Evolutionary conservation across 1,284 basidiomycete genomes (phyloP), one percentile per base, ranked within the genome.

Genomic region (Ceratorhiza oryzae-sativae): DNA sequence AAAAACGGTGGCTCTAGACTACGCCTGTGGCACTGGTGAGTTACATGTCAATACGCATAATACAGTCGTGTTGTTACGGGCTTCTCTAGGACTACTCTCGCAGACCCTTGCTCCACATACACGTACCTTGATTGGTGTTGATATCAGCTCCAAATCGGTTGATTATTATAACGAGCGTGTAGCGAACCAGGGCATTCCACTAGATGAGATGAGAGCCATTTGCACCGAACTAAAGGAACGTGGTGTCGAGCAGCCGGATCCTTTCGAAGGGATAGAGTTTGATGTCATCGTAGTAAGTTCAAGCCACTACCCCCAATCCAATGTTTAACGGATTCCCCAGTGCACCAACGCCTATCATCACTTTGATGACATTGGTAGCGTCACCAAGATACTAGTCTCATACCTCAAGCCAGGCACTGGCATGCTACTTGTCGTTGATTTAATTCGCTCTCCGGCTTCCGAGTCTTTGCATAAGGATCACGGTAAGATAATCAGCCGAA

Each of bases 261-360:
- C 86, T 73, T 81, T 91, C 15, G 81, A 83, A 46, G 86, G 83
- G 12, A 75, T 79, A 61, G 83, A 82, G 73, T 91, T 89, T 76
- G 89, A 91, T 77, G 83, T 90, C 36, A 81, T 90, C 70, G 82
- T 88, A 18, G 87, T 88, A 74, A 75, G 84, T 79, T 10, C 2
- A 25, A 15, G 6, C 6, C 13, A 39, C 36, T 39, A 39, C 13
- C 13, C 13, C 36, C 36, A 13, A 39, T 39, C 13, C 8, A 6
- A 39, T 39, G 13, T 13, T 6, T 39, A 13, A 39, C 36, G 8
- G 13, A 39, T 27, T 27, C n/a, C 23, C 25, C 71, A 92, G 90
- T 92, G 90, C 77, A 82, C 85, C 5, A 82, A 84, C 71, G 82
- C 90, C 0, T 92, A 89, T 76, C 90, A 92, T 76, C 91, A 92